These are phyloP conservation scores for Tuber brumale DNA, from an alignment of 495 filamentous ascomycete genomes.

Conservation along the genomic window DNA sequence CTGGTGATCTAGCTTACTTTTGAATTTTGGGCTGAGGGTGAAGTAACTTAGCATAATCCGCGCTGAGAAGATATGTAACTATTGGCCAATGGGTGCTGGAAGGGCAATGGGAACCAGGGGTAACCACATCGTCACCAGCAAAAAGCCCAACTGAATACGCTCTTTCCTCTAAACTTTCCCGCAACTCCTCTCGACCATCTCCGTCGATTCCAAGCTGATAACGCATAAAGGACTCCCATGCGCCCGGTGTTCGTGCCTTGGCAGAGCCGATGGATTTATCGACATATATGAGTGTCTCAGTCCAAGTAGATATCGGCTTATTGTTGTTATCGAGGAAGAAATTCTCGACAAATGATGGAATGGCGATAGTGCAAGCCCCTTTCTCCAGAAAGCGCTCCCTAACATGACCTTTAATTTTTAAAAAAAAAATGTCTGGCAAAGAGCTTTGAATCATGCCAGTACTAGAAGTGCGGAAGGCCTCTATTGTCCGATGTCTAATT, in stretches of 20 bases:
- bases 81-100: not conserved
- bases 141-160: not conserved
- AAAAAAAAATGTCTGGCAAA: not conserved
- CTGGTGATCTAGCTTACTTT: not conserved
- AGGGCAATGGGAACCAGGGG: not conserved
- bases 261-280: not conserved
- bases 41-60: not conserved
- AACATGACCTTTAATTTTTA: not conserved
- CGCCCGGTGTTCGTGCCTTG: not conserved
- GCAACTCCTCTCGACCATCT: not conserved
- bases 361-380: not conserved
- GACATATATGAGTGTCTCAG: not conserved
- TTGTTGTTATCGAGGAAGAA: not conserved
- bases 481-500: not conserved
- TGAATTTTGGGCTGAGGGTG: not conserved
- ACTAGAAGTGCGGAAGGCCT: not conserved
- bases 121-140: not conserved
- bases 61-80: not conserved
- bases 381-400: not conserved
- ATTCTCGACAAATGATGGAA: not conserved
- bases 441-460: not conserved
- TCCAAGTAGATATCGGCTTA: not conserved
- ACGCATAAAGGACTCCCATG: not conserved
- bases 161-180: not conserved
- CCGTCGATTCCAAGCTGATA: not conserved